Evolutionary conservation across 495 filamentous ascomycete genomes (phyloP).

Genomic region (Halenospora varia): DNA sequence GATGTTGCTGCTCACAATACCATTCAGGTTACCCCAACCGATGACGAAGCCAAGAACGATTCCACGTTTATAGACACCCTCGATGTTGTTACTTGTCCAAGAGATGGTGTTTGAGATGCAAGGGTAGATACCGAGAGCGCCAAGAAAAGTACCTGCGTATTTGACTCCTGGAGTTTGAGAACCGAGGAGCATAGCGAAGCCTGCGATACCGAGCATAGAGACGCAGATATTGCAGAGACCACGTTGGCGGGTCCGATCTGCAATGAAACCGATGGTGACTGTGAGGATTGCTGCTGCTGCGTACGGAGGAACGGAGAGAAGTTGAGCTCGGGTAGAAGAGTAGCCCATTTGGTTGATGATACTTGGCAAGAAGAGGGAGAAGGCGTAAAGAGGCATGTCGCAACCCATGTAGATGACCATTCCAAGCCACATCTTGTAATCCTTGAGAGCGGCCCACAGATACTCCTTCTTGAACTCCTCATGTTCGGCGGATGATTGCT

Average conservation of each 20-base stretch:
- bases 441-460: constrained; percentile 69
- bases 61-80: constrained; percentile 90
- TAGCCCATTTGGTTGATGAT: constrained; percentile 82
- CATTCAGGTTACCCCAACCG: constrained; percentile 94
- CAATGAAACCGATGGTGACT: constrained; percentile 68
- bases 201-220: constrained; percentile 67
- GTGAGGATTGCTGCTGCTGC: constrained; percentile 77
- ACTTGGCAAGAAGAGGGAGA: constrained; percentile 83
- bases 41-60: constrained; percentile 83
- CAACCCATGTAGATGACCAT: constrained; percentile 77
- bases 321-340: constrained; percentile 65
- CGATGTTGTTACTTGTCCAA: constrained; percentile 86
- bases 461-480: constrained; percentile 76
- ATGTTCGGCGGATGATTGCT: constrained; percentile 74
- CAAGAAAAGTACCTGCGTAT: constrained; percentile 83
- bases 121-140: constrained; percentile 87
- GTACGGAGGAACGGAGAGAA: constrained; percentile 86
- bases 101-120: constrained; percentile 85
- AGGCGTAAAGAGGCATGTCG: constrained; percentile 77
- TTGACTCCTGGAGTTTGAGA: constrained; percentile 56
- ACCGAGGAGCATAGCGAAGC: constrained; percentile 75
- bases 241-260: constrained; percentile 73
- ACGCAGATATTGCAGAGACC: constrained; percentile 81
- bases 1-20: constrained; percentile 78
- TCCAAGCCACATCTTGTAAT: constrained; percentile 84